phyloP scores from a whole-genome alignment of 352 stramenopile genomes.

The Pythium sukuiense region DNA sequence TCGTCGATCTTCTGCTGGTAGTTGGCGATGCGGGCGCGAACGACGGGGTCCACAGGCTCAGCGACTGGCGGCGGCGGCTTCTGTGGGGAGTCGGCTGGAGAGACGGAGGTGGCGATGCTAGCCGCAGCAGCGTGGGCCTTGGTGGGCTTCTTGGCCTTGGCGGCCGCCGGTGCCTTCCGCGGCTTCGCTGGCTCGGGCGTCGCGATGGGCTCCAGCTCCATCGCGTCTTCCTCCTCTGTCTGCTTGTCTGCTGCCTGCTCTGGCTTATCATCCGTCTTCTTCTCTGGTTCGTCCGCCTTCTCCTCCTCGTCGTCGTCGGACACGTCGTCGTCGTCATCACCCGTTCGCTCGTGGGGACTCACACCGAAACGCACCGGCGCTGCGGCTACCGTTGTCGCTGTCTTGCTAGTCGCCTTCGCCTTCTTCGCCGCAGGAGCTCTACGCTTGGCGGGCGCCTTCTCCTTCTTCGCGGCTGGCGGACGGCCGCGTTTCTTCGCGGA shows the following conservation, averaged over 20 bases:
- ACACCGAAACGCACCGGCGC: slow-evolving; percentile 16
- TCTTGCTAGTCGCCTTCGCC: slow-evolving; percentile 24
- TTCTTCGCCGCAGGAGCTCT: not conserved
- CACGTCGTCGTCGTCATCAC: slow-evolving; percentile 23
- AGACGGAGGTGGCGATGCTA: not conserved
- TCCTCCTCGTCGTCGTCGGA: slow-evolving; percentile 28
- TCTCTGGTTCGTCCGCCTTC: not conserved
- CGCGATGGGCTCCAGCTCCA: slow-evolving; percentile 4
- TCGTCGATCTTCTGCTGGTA: slow-evolving; percentile 82
- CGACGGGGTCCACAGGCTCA: slow-evolving; percentile 45
- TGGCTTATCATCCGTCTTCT: not conserved
- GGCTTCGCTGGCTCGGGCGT: slow-evolving; percentile 5
- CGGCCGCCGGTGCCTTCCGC: slow-evolving; percentile 6
- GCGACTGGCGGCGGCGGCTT: slow-evolving; percentile 9
- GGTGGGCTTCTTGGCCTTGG: not conserved
- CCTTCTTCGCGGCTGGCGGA: not conserved
- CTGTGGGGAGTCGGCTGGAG: slow-evolving; percentile 15
- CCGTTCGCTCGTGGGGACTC: slow-evolving; percentile 22
- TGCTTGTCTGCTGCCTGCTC: slow-evolving; percentile 6
- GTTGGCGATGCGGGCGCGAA: slow-evolving; percentile 62
- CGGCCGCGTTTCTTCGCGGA: slow-evolving; percentile 8
- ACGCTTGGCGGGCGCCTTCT: not conserved
- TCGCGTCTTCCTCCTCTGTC: not conserved
- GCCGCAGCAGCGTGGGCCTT: not conserved
- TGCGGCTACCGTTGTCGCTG: slow-evolving; percentile 7